Conservation (phyloP, 805 yeast genomes). For the Lipomyces japonicus region DNA sequence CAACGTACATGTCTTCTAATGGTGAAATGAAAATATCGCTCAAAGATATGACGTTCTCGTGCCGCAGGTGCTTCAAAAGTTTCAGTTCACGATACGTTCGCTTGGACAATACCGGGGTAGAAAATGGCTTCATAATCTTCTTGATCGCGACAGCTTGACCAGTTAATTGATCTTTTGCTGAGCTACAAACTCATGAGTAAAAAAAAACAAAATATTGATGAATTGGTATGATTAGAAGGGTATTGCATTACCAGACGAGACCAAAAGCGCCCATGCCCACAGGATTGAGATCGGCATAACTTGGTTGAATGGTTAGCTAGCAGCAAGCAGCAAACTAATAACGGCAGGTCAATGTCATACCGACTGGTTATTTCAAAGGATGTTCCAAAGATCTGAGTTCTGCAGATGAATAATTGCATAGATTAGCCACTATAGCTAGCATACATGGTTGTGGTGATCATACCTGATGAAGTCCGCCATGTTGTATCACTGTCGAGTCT, state of each 20-base stretch:
- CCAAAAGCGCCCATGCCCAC: constrained; percentile 99
- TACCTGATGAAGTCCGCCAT: constrained; percentile 37
- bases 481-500: neutral
- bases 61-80: constrained; percentile 85
- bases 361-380: constrained; percentile 81
- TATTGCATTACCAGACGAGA: constrained; percentile 59
- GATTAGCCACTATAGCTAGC: neutral
- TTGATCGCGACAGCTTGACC: constrained; percentile 94
- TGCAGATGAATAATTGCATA: constrained; percentile 38
- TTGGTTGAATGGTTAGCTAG: constrained; percentile 33
- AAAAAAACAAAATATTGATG: neutral
- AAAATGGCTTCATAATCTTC: constrained; percentile 95
- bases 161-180: constrained; percentile 88
- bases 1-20: constrained; percentile 72
- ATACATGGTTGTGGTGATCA: neutral
- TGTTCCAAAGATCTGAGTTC: constrained; percentile 93
- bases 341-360: constrained; percentile 32
- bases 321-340: constrained; percentile 5
- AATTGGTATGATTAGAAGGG: neutral
- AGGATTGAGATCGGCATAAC: constrained; percentile 90
- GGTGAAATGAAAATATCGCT: constrained; percentile 95
- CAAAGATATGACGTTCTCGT: constrained; percentile 87
- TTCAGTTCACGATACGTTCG: constrained; percentile 95
- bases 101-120: constrained; percentile 90
- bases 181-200: constrained; percentile 34